Percentiles rank a stretch among this genome's conserved stretches.
These are phyloP conservation scores for Geotrichum siamense DNA, from an alignment of 1,139 yeast species.

Conservation along the genomic window DNA sequence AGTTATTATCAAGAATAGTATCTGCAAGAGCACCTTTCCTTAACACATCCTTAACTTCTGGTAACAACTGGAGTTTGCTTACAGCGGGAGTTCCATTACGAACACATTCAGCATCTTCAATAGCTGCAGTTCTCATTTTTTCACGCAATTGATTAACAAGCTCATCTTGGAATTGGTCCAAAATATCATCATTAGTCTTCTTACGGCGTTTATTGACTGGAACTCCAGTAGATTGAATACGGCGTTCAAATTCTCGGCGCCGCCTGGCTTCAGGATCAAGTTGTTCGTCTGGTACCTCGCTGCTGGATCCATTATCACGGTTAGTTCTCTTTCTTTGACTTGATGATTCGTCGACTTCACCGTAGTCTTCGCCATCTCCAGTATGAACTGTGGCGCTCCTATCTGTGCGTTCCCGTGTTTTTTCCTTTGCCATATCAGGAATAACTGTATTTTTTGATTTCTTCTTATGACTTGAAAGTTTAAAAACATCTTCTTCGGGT, in stretches of 20 bases:
- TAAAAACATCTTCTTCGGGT: conserved; percentile 38
- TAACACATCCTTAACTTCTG: conserved; percentile 67
- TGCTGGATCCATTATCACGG: conserved; percentile 22
- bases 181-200: conserved; percentile 77
- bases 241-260: conserved; percentile 73
- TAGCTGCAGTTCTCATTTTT: conserved; percentile 90
- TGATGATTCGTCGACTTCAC: conserved; percentile 24
- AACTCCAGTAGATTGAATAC: conserved; percentile 69
- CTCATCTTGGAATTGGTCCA: conserved; percentile 94
- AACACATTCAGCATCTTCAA: conserved; percentile 79
- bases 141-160: conserved; percentile 73
- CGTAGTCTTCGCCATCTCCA: conserved; percentile 30
- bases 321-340: conserved; percentile 19
- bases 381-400: conserved; percentile 21
- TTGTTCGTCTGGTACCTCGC: conserved; percentile 32
- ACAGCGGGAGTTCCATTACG: conserved; percentile 65
- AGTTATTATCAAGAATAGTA: conserved; percentile 86
- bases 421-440: conserved; percentile 16
- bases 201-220: conserved; percentile 41
- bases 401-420: conserved; percentile 22
- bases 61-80: conserved; percentile 73
- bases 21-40: conserved; percentile 79
- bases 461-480: conserved; percentile 36
- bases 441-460: conserved; percentile 17
- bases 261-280: conserved; percentile 45